Evolutionary conservation across 2,329 filamentous ascomycete species (phyloP), one percentile per base, ranked within the genome.

Genomic region (Beauveria caledonica): DNA sequence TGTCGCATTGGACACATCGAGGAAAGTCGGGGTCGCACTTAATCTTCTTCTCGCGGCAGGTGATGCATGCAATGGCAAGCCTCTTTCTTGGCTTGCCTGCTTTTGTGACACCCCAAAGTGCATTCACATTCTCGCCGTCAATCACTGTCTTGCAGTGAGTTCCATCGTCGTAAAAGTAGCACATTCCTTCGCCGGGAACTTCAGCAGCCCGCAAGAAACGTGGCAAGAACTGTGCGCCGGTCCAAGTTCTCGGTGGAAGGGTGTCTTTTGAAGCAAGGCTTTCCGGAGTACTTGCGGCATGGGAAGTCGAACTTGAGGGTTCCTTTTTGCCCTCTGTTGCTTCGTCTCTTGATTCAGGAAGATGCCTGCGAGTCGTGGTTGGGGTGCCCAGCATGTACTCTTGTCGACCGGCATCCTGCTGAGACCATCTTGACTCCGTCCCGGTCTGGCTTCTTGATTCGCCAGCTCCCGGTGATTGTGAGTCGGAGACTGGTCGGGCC

Each of bases 41-140:
- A 76, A 97, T 96, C 80, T 96, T 97, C 84, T 96, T 97, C 76
- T 96, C 92, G 55, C 92, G 85, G 72, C 92, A 97, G 13, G 91
- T 94, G 62, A 96, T 81, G 70, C 92, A 97, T n/a, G 91, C 91
- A 71, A 96, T 92, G 25, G 92, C 92, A 60, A 96, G 80, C 60
- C 92, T 83, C 76, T 97, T 97, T 66, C 92, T 85, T 52, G 92
- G 92, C 76, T 96, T 96, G 15, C 92, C 92, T 2, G 92, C 92
- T 75, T 96, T 96, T 40, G 92, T 96, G 10, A 96, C 86, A 17
- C 92, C 92, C 92, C 92, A 96, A 66, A 90, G 89, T 1, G 92
- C 90, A 70, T 96, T 96, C 56, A 96, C 91, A 0, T 81, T 80
- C 70, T 96, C 89, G 19, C 92, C 92, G 67, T 96, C 90, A 64